phyloP scores from a whole-genome alignment of 2,329 filamentous ascomycete species.

The Arthrobotrys musiformis region DNA sequence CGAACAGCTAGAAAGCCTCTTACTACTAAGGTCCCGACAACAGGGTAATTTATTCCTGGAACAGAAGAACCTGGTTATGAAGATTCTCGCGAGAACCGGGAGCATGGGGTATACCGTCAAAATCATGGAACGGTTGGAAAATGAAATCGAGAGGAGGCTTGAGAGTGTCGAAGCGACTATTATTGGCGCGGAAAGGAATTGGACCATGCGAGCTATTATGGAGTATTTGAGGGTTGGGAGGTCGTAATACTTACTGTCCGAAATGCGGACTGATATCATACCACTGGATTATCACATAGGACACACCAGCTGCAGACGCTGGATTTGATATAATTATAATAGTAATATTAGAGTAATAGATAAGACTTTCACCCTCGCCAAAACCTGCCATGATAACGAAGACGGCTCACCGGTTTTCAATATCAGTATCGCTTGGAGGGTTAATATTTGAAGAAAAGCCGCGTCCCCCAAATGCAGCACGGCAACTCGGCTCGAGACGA shows the following conservation, averaged over 20 bases:
- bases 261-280: too few relatives aligned
- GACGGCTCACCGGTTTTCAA: not conserved
- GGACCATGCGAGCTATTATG: conserved; percentile 27
- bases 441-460: too few relatives aligned
- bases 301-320: too few relatives aligned
- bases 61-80: conserved; percentile 28
- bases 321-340: not conserved
- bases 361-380: not conserved
- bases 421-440: not conserved
- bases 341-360: conserved; percentile 2
- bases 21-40: not conserved
- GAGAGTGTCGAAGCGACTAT: conserved; percentile 6
- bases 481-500: conserved; percentile 3
- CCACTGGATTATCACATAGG: too few relatives aligned
- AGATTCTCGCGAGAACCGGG: conserved; percentile 3
- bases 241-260: not conserved
- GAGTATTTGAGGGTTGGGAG: conserved; percentile 9
- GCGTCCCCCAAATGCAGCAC: not conserved
- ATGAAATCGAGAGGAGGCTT: conserved; percentile 20
- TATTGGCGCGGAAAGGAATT: conserved; percentile 6
- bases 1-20: conserved; percentile 14
- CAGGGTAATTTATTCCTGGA: conserved; percentile 12
- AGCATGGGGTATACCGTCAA: conserved; percentile 21
- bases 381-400: not conserved
- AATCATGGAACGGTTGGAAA: conserved; percentile 10